These are phyloP conservation scores for Litchi chinensis DNA, from an alignment of 345 rosid genomes.

Conservation along the genomic window DNA sequence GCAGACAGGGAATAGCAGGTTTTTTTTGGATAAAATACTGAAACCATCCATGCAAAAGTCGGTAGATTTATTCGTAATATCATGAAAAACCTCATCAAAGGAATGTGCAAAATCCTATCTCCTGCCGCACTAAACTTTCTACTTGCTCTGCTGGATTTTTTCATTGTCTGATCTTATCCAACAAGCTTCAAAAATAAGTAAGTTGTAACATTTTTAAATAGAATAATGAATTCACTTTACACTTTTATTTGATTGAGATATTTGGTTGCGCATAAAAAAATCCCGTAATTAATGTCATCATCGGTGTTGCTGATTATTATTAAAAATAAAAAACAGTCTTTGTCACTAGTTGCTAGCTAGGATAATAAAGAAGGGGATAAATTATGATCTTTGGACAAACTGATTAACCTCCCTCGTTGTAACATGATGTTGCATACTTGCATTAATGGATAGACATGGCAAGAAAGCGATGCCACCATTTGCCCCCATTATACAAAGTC, in stretches of 20 bases:
- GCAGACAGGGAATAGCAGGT: neutral
- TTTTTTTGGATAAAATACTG: neutral
- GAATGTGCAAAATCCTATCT: neutral
- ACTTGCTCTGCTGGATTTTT: neutral
- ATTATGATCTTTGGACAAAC: neutral
- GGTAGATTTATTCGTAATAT: no score
- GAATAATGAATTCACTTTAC: no score
- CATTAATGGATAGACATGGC: slow-evolving; percentile 18
- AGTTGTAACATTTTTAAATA: neutral
- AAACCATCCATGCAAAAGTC: no score
- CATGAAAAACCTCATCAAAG: no score
- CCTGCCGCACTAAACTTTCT: neutral
- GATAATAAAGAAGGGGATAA: no score
- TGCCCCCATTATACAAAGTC: slow-evolving; percentile 16
- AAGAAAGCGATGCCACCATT: slow-evolving; percentile 7
- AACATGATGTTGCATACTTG: neutral
- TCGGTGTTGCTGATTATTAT: neutral
- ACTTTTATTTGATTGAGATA: no score
- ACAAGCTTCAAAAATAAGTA: neutral
- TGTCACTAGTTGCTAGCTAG: no score
- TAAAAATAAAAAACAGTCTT: neutral
- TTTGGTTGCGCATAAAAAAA: no score
- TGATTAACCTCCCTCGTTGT: neutral
- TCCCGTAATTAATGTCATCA: neutral
- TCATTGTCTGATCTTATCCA: neutral